Base-by-base conservation (phyloP, 176 grass and related monocot genomes). In the sorghum (Sorghum bicolor) region DNA sequence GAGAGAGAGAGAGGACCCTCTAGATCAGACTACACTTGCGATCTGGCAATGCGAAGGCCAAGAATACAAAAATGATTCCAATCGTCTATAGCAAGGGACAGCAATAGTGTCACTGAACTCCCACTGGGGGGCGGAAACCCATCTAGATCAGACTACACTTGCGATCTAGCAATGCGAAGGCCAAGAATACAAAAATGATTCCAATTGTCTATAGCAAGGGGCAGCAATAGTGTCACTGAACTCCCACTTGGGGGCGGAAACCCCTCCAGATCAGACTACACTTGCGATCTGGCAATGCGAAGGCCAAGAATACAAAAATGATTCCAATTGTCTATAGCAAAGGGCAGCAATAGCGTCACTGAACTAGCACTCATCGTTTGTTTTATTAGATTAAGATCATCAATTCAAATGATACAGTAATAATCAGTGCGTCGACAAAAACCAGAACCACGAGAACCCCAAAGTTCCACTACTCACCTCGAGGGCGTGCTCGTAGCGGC, bases 401-500 rank as follows among this genome's bases (percentile, higher is more conserved):
- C 8, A 25, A 11, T 1, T 60, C 57, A 25, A 60, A 60, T 25
- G 57, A 25, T 8, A 60, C 57, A 25, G 22, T 25, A 11, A 11
- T n/a, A 60, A 10, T 60, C 10, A 25, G 57, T 60, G 57, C 22
- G 22, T 60, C n/a, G 57, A 25, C 22, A 25, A 60, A 58, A 25
- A 25, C 3, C n/a, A 60, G 57, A 60, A 10, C 22, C 10, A 60
- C n/a, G 10, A 24, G 10, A 60, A 25, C 5, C 31, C 31, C 37
- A 70, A 20, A 74, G 22, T 32, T 38, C 31, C 62, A 24, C 53
- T 58, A 10, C 53, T 89, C 41, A 92, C 90, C 85, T 95, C 79
- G 70, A 95, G 93, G 33, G 93, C 90, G 48, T 92, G 87, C 71
- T 87, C 50, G 66, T 95, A 89, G 63, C 93, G 88, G 30, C 77